A percentile compares a stretch with the other conserved stretches of the same genome.
Evolutionary conservation across 148 eudicot species (phyloP).

Genomic region (Agrostemma githago): DNA sequence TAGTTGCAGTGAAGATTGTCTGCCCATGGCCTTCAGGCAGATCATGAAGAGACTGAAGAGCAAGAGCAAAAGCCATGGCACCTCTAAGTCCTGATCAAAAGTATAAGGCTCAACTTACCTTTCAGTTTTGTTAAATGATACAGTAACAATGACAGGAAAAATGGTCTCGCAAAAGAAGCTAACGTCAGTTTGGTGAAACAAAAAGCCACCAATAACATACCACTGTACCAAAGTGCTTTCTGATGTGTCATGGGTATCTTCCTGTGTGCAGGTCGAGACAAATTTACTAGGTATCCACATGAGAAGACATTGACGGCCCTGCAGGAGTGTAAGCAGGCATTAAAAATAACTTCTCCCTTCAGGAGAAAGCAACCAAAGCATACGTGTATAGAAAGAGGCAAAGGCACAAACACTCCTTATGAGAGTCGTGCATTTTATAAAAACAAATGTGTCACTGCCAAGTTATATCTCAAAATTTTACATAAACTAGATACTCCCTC

Average conservation of each 20-base stretch:
- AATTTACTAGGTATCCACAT: conserved; percentile 86
- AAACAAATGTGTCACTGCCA: neutral
- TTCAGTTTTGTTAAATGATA: conserved; percentile 4
- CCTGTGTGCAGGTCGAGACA: conserved; percentile 77
- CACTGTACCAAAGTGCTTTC: conserved; percentile 99
- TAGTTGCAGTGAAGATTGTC: conserved; percentile 95
- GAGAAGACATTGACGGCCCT: conserved; percentile 96
- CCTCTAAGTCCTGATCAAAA: conserved; percentile 81
- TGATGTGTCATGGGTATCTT: conserved; percentile 89
- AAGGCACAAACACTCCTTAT: conserved; percentile 6
- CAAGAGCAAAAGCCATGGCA: conserved; percentile 99
- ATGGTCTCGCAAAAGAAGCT: conserved; percentile 3
- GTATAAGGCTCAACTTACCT: conserved; percentile 12
- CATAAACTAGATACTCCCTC: neutral
- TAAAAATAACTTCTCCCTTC: neutral
- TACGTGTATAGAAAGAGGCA: neutral
- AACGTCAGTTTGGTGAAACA: conserved; percentile 8
- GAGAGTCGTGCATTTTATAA: neutral
- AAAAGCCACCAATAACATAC: conserved; percentile 35
- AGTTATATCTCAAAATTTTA: neutral
- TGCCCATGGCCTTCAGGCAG: conserved; percentile 99
- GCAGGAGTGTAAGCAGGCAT: conserved; percentile 24
- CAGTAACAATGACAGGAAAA: neutral
- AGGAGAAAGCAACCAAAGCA: neutral
- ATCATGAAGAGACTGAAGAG: conserved; percentile 96